These are phyloP conservation scores for Apiospora saccharicola DNA, from an alignment of 2,329 filamentous ascomycete genomes.

Conservation along the genomic window DNA sequence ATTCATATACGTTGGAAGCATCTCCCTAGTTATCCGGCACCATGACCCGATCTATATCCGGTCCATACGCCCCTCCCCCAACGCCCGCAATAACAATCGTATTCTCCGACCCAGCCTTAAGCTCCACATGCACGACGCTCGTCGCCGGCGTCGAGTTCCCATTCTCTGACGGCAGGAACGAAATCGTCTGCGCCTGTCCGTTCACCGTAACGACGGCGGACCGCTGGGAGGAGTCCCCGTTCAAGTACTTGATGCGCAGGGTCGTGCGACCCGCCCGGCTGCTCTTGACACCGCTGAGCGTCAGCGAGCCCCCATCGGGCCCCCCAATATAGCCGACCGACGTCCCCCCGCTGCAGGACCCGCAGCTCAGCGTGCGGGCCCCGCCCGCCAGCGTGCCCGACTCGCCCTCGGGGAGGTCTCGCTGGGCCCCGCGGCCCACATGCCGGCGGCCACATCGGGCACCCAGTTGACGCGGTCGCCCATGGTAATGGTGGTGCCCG, in stretches of 20 bases:
- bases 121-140: conserved; percentile 55
- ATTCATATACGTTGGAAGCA: no score
- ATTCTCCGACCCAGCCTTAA: conserved; percentile 56
- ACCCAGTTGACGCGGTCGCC: conserved; percentile 64
- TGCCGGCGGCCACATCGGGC: conserved; percentile 51
- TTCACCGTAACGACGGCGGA: conserved; percentile 65
- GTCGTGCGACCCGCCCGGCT: conserved; percentile 56
- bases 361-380: conserved; percentile 56
- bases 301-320: conserved; percentile 51
- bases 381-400: conserved; percentile 51
- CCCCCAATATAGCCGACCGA: conserved; percentile 65
- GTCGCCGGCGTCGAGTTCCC: conserved; percentile 51
- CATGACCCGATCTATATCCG: conserved; percentile 62
- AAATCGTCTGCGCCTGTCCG: conserved; percentile 56
- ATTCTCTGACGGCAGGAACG: conserved; percentile 60
- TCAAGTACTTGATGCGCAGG: conserved; percentile 48
- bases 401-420: conserved; percentile 62
- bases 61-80: conserved; percentile 50
- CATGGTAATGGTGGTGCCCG: conserved; percentile 58
- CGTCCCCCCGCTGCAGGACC: conserved; percentile 56
- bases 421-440: conserved; percentile 50
- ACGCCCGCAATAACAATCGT: conserved; percentile 54
- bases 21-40: conserved; percentile 49
- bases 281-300: conserved; percentile 55
- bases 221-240: conserved; percentile 60